Conservation (phyloP, 768 basidiomycete genomes). For the Boletus insuetus region DNA sequence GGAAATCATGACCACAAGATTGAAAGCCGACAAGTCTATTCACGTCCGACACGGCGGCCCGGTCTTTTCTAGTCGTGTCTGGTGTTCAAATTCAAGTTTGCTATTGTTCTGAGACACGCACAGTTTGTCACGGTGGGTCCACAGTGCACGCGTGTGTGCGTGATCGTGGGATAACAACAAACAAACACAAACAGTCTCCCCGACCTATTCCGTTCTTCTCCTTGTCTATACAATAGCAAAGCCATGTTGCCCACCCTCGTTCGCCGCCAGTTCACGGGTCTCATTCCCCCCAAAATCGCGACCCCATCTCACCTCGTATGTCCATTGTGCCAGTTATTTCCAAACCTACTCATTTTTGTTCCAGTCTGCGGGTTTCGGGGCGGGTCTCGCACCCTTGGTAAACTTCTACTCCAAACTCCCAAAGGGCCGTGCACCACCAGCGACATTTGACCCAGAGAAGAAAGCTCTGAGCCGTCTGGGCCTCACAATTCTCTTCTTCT, state of each 20-base stretch:
- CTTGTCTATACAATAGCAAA: neutral
- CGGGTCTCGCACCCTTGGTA: slow-evolving; percentile 79
- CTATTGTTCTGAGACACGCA: slow-evolving; percentile 9
- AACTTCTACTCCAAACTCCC: slow-evolving; percentile 97
- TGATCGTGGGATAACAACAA: slow-evolving; percentile 21
- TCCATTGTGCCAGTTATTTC: neutral
- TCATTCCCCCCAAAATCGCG: slow-evolving; percentile 95
- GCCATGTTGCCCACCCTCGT: slow-evolving; percentile 81
- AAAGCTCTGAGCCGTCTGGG: slow-evolving; percentile 60
- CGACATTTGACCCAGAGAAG: slow-evolving; percentile 71
- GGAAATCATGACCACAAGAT: slow-evolving; percentile 23
- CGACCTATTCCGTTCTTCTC: slow-evolving; percentile 21
- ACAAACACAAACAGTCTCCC: slow-evolving; percentile 16
- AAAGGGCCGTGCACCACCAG: slow-evolving; percentile 72
- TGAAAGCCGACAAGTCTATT: slow-evolving; percentile 4
- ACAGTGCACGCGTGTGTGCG: neutral
- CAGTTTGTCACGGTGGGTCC: slow-evolving; percentile 12
- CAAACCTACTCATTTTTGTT: slow-evolving; percentile 8
- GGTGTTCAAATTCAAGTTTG: slow-evolving; percentile 7
- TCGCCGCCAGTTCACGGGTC: slow-evolving; percentile 78
- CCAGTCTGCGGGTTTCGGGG: slow-evolving; percentile 80
- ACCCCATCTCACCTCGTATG: slow-evolving; percentile 82
- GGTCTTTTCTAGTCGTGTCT: slow-evolving; percentile 11
- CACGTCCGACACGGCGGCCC: neutral
- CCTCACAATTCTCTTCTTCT: slow-evolving; percentile 64